Conservation (phyloP, 805 yeast species). For the Hemisphaericaspora nanyangensis region DNA sequence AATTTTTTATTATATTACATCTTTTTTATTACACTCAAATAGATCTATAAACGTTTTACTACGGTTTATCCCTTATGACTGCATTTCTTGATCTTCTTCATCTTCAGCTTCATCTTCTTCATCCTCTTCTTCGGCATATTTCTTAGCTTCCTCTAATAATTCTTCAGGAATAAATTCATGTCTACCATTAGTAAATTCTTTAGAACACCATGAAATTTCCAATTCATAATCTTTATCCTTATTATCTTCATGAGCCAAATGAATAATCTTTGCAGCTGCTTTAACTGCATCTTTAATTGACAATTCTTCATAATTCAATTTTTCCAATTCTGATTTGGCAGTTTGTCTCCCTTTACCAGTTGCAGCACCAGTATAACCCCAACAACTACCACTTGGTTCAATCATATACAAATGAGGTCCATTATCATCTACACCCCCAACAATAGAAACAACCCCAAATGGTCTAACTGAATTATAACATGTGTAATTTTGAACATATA, state of each 20-base stretch:
- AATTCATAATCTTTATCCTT: conserved; percentile 96
- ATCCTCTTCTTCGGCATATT: conserved; percentile 77
- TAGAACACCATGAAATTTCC: conserved; percentile 86
- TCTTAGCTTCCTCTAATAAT: conserved; percentile 76
- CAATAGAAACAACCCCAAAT: conserved; percentile 87
- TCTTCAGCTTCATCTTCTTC: conserved; percentile 71
- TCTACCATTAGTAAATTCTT: conserved; percentile 68
- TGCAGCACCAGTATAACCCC: conserved; percentile 98
- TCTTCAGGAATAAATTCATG: conserved; percentile 82
- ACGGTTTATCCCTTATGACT: no score
- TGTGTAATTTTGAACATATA: conserved; percentile 92
- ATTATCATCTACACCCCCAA: conserved; percentile 88
- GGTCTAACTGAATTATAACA: conserved; percentile 97
- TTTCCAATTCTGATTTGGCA: conserved; percentile 96
- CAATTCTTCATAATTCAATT: conserved; percentile 68
- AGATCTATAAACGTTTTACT: no score
- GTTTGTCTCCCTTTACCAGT: conserved; percentile 97
- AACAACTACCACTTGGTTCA: conserved; percentile 94
- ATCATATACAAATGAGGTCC: conserved; percentile 95
- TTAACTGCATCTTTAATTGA: conserved; percentile 80
- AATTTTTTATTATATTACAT: no score
- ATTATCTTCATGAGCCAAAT: conserved; percentile 94
- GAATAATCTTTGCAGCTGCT: conserved; percentile 90
- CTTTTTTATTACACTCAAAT: no score
- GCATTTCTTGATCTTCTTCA: conserved; percentile 40